These are phyloP conservation scores for Chalciporus sp. DNA, from an alignment of 1,284 basidiomycete species.

Conservation along the genomic window DNA sequence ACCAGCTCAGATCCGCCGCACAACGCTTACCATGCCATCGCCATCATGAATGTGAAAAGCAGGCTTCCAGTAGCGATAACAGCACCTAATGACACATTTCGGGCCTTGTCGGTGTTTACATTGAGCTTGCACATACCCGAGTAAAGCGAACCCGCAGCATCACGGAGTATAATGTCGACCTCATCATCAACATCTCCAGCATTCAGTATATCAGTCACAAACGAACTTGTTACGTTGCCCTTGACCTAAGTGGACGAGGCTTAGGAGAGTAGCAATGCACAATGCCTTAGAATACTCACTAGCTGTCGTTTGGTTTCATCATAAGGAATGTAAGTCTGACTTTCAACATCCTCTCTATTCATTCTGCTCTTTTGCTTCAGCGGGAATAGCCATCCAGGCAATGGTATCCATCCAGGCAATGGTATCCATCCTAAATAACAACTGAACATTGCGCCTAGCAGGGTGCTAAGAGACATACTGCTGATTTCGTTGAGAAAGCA, in stretches of 20 bases:
- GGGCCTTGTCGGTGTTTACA: background rate
- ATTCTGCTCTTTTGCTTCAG: constrained; percentile 1
- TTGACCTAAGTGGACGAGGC: background rate
- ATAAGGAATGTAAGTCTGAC: constrained; percentile 9
- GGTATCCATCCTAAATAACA: constrained; percentile 3
- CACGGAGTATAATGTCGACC: constrained; percentile 7
- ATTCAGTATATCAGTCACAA: constrained; percentile 6
- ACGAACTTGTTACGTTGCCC: constrained; percentile 4
- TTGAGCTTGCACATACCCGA: background rate
- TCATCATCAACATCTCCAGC: background rate
- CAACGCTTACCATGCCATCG: constrained; percentile 8
- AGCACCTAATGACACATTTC: background rate
- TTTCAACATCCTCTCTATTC: constrained; percentile 7
- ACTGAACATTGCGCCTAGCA: background rate
- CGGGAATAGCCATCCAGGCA: constrained; percentile 6
- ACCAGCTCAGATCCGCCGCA: background rate
- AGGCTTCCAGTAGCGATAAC: constrained; percentile 10
- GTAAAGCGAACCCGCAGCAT: constrained; percentile 10
- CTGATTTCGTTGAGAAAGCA: constrained; percentile 8
- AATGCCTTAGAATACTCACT: background rate
- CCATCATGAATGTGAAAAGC: constrained; percentile 10
- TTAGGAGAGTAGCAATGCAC: background rate
- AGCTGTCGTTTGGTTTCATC: constrained; percentile 8
- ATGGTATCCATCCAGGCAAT: background rate
- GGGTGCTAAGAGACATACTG: background rate